A percentile compares a stretch with the other conserved stretches of the same genome.
These are phyloP conservation scores for Aspergillus terreus DNA, from an alignment of 2,329 filamentous ascomycete genomes.

Conservation along the genomic window DNA sequence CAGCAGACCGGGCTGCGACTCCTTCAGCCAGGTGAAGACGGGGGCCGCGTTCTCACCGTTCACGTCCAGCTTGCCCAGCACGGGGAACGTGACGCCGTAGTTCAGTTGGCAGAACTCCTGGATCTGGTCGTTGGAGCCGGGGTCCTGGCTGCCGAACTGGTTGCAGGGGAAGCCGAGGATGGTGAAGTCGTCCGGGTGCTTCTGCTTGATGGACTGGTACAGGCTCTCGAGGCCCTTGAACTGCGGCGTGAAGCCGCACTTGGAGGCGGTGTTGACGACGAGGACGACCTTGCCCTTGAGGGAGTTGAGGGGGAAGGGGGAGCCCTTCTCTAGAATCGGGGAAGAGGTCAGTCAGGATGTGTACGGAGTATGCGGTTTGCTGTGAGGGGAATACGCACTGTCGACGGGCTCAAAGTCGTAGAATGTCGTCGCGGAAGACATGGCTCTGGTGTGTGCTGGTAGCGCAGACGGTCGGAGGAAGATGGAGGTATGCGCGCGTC, in stretches of 20 bases:
- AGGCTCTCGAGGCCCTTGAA: slow-evolving; percentile 86
- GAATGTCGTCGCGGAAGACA: slow-evolving; percentile 57
- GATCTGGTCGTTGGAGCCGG: slow-evolving; percentile 75
- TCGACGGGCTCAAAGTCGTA: slow-evolving; percentile 59
- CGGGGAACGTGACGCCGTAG: slow-evolving; percentile 89
- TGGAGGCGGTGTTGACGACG: slow-evolving; percentile 95
- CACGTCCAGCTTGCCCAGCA: slow-evolving; percentile 88
- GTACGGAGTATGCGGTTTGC: not conserved
- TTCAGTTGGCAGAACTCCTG: slow-evolving; percentile 85
- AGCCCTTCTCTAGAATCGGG: slow-evolving; percentile 61
- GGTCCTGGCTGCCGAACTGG: slow-evolving; percentile 91
- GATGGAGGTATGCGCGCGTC: not conserved
- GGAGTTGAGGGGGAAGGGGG: slow-evolving; percentile 63
- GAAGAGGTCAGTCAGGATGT: slow-evolving; percentile 7
- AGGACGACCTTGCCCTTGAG: slow-evolving; percentile 92
- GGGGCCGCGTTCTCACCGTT: slow-evolving; percentile 81
- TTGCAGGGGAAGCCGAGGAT: slow-evolving; percentile 98
- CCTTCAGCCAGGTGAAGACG: slow-evolving; percentile 72
- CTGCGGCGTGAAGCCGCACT: slow-evolving; percentile 98
- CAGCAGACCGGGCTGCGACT: slow-evolving; percentile 72
- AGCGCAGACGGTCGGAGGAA: not conserved
- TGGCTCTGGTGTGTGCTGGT: slow-evolving; percentile 31
- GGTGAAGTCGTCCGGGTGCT: slow-evolving; percentile 72
- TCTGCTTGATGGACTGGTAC: slow-evolving; percentile 70
- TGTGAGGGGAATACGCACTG: slow-evolving; percentile 40